Evolutionary conservation across 768 basidiomycete species (phyloP).

Genomic region (Dioszegia crocea): DNA sequence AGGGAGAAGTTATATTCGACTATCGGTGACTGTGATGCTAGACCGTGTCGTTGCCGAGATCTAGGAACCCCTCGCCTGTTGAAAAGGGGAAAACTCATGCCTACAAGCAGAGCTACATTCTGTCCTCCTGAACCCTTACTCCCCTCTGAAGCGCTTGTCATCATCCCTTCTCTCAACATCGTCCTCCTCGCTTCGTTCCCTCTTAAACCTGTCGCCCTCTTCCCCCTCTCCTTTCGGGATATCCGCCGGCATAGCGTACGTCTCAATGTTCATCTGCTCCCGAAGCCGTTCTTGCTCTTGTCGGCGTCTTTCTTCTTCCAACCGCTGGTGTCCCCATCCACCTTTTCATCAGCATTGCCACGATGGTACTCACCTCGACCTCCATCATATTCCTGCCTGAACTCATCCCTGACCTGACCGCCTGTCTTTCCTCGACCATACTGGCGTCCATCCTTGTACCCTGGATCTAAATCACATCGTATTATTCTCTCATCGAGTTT

Average conservation of each 20-base stretch:
- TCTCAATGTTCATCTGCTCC: conserved; percentile 41
- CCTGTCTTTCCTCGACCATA: conserved; percentile 97
- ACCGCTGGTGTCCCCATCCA: conserved; percentile 44
- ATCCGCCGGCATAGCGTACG: conserved; percentile 44
- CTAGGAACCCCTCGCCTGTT: too few relatives aligned
- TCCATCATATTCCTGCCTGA: conserved; percentile 92
- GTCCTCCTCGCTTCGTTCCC: conserved; percentile 41
- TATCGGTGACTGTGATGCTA: too few relatives aligned
- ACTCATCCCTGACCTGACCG: conserved; percentile 86
- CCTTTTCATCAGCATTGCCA: conserved; percentile 21
- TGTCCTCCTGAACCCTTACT: too few relatives aligned
- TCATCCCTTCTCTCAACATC: conserved; percentile 28
- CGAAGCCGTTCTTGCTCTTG: conserved; percentile 38
- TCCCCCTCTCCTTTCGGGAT: conserved; percentile 35
- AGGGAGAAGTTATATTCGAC: neutral
- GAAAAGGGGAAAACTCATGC: too few relatives aligned
- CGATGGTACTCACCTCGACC: conserved; percentile 76
- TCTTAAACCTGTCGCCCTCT: conserved; percentile 23
- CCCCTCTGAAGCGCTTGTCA: conserved; percentile 38
- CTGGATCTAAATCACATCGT: conserved; percentile 92
- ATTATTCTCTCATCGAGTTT: conserved; percentile 98
- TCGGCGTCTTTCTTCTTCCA: conserved; percentile 36
- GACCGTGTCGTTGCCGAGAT: too few relatives aligned
- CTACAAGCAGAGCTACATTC: too few relatives aligned
- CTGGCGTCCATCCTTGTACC: conserved; percentile 93